Evolutionary conservation across 192 early-diverging fungal genomes (phyloP).

Genomic region (Podochytrium sp.): DNA sequence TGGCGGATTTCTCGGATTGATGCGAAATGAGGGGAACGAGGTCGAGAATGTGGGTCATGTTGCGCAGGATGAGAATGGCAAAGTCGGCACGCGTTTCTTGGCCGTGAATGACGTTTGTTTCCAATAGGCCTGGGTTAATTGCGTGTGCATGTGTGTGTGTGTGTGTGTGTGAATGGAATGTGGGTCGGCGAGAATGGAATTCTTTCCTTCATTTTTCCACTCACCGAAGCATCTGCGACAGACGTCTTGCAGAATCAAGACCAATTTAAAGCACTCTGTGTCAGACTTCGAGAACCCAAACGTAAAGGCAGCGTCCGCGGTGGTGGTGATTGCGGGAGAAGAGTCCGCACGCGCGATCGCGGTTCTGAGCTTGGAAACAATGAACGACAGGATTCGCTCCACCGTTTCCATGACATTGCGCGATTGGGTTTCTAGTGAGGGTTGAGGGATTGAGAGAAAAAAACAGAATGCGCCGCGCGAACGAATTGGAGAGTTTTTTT

Average conservation of each 20-base stretch:
- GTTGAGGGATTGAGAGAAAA: neutral
- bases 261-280: neutral
- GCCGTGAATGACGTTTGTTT: neutral
- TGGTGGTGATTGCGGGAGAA: too few relatives aligned
- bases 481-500: neutral
- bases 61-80: neutral
- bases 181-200: neutral
- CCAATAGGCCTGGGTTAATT: neutral
- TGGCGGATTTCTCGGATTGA: neutral
- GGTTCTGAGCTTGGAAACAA: neutral
- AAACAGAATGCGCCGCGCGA: conserved; percentile 2
- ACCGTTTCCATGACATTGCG: neutral
- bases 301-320: neutral
- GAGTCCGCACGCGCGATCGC: too few relatives aligned
- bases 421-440: neutral
- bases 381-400: neutral
- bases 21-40: neutral
- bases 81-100: neutral
- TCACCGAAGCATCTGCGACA: neutral
- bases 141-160: neutral
- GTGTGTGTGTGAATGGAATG: too few relatives aligned
- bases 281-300: neutral
- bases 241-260: neutral
- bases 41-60: neutral
- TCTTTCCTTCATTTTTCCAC: too few relatives aligned